Base-by-base conservation (phyloP, 179 eudicot genomes). In the Carnegiea gigantea region DNA sequence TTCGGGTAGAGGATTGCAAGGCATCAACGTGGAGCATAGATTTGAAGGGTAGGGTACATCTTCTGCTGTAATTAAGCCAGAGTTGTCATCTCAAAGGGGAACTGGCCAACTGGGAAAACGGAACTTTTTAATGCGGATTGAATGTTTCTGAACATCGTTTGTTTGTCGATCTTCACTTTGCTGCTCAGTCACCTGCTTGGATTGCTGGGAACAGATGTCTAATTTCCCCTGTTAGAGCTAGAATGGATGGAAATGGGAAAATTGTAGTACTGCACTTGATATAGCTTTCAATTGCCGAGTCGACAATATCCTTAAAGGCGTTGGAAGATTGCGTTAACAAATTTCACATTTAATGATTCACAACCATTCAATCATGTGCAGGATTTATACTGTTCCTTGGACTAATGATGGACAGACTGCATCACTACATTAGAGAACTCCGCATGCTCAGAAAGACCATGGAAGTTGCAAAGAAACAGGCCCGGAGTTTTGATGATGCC, bases 381-480 rank as follows among this genome's bases (percentile, higher is more conserved):
- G 91, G 92, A 65, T 84, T 88, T 71, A 82, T 87, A 68, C 77
- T 88, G 43, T 88, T 87, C 80, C 89, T 90, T 36, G 90, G 87
- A 62, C 80, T 87, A 71, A 75, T 90, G 88, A 82, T 87, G 85
- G 89, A 84, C 79, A 86, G 86, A 80, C 49, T 90, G 81, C 90
- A 90, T 65, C 86, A 86, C 72, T 86, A 86, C 78, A 83, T 90
- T 24, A 82, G 90, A 79, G 92, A 89, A 76, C 80, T 82, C 59
- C 83, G 87, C n/a, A 78, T 88, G 83, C 88, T 88, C 15, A 78
- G 87, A 60, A 85, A 83, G 88, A 79, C 87, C 30, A 87, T 87
- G 84, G 85, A 85, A 77, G 86, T 82, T 23, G 84, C 83, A 73
- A 87, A 89, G 84, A 88, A 89, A 83, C 89, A 90, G 77, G 84